Percentiles rank a stretch among this genome's conserved stretches.
Conservation (phyloP, 352 stramenopile species). For the Poterioochromonas sp. region DNA sequence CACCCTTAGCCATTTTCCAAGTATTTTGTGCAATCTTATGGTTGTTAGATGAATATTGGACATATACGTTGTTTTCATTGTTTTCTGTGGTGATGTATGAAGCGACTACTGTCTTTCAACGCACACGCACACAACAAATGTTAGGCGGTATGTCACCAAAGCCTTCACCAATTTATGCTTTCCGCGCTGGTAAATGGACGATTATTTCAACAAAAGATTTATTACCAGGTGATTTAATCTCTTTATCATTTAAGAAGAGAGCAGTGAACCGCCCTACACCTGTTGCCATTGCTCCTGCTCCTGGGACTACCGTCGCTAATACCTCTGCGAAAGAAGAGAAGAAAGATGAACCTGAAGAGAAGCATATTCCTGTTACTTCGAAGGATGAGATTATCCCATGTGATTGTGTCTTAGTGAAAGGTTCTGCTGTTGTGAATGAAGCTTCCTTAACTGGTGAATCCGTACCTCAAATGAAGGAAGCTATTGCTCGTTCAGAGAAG, state of each 20-base stretch:
- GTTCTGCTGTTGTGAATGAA: conserved; percentile 93
- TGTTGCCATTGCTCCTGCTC: not conserved
- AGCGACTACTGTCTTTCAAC: conserved; percentile 83
- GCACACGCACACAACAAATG: conserved; percentile 84
- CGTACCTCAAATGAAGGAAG: conserved; percentile 94
- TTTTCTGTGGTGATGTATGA: conserved; percentile 96
- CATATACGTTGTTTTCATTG: conserved; percentile 97
- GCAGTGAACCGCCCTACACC: not conserved
- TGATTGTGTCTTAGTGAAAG: conserved; percentile 86
- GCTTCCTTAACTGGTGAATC: conserved; percentile 97
- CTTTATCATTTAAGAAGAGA: conserved; percentile 51
- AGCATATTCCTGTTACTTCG: not conserved
- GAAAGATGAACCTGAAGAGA: not conserved
- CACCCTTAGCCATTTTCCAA: conserved; percentile 98
- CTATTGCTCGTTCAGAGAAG: conserved; percentile 61
- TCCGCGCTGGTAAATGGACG: conserved; percentile 60
- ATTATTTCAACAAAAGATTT: conserved; percentile 66
- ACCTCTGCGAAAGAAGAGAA: not conserved
- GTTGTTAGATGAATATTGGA: conserved; percentile 98
- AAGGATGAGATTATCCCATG: conserved; percentile 61
- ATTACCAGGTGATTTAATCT: conserved; percentile 81
- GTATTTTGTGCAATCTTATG: conserved; percentile 96
- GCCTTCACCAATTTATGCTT: conserved; percentile 65
- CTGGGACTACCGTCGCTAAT: not conserved
- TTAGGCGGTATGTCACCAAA: conserved; percentile 72